Percentiles rank a stretch among this genome's conserved stretches.
Conservation (phyloP, 2,329 filamentous ascomycete genomes). For the Lachnellula cervina region DNA sequence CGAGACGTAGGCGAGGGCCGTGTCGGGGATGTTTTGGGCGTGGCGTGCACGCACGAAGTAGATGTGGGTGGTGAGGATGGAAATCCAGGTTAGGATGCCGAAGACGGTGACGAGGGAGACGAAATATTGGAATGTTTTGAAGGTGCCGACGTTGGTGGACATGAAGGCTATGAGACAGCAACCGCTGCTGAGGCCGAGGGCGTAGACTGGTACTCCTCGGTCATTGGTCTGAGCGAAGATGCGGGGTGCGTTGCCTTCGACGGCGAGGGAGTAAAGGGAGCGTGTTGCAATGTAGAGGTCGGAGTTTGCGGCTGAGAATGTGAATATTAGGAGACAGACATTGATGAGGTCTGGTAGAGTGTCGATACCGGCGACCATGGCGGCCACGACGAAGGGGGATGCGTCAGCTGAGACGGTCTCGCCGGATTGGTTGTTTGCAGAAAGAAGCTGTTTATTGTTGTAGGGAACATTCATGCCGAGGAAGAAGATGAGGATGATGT, state of each 20-base stretch:
- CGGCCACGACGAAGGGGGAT: slow-evolving; percentile 51
- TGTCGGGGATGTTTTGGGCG: slow-evolving; percentile 54
- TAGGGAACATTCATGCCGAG: slow-evolving; percentile 60
- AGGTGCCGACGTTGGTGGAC: slow-evolving; percentile 52
- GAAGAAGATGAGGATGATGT: slow-evolving; percentile 54
- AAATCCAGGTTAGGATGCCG: slow-evolving; percentile 31
- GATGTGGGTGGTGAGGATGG: slow-evolving; percentile 60
- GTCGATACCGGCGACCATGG: slow-evolving; percentile 59
- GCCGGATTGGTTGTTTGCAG: slow-evolving; percentile 38
- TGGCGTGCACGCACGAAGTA: slow-evolving; percentile 59
- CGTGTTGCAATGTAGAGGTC: slow-evolving; percentile 62
- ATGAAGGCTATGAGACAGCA: slow-evolving; percentile 66
- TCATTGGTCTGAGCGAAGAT: slow-evolving; percentile 54
- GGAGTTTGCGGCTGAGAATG: slow-evolving; percentile 57
- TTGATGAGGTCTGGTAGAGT: slow-evolving; percentile 65
- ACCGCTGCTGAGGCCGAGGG: slow-evolving; percentile 40
- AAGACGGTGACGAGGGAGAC: slow-evolving; percentile 54
- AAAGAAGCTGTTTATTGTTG: slow-evolving; percentile 52
- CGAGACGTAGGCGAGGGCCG: slow-evolving; percentile 59
- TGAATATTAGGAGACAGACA: slow-evolving; percentile 62
- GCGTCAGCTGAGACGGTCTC: slow-evolving; percentile 41
- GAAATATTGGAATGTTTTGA: slow-evolving; percentile 66
- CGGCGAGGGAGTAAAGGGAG: slow-evolving; percentile 63
- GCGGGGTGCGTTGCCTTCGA: slow-evolving; percentile 60
- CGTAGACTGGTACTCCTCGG: slow-evolving; percentile 46